A percentile compares a stretch with the other conserved stretches of the same genome.
Conservation (phyloP, 139 green algal species). For the Chlorella sp. region DNA sequence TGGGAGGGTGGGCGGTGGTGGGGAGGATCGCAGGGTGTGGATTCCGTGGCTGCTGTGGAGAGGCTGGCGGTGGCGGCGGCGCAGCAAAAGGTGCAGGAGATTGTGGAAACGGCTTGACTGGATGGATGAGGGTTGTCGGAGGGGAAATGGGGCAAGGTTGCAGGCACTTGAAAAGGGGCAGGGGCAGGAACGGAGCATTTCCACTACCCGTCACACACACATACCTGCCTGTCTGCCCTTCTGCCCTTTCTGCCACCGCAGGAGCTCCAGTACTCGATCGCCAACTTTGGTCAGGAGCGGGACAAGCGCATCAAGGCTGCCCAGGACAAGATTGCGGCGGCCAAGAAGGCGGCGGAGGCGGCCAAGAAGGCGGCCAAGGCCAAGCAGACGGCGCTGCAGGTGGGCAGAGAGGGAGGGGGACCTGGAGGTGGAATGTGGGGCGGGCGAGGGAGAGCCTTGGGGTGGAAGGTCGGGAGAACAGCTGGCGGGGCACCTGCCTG, state of each 20-base stretch:
- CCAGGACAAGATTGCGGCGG: constrained; percentile 77
- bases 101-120: constrained; percentile 66
- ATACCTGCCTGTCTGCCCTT: neutral
- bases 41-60: no score
- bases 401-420: neutral
- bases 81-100: constrained; percentile 57
- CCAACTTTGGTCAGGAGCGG: constrained; percentile 81
- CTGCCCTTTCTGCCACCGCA: constrained; percentile 25
- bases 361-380: constrained; percentile 63
- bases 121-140: no score
- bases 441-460: no score
- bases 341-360: constrained; percentile 68
- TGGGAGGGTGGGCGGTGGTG: no score
- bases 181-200: no score
- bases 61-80: no score
- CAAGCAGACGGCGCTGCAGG: constrained; percentile 45
- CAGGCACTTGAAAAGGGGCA: no score
- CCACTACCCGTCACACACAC: no score
- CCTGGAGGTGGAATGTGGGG: constrained; percentile 18
- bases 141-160: no score
- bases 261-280: constrained; percentile 81
- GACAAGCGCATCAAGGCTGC: constrained; percentile 74
- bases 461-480: neutral
- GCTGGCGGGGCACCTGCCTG: neutral
- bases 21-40: no score